Conservation (phyloP, 2,329 filamentous ascomycete species). For the Hypoxylon sp. region DNA sequence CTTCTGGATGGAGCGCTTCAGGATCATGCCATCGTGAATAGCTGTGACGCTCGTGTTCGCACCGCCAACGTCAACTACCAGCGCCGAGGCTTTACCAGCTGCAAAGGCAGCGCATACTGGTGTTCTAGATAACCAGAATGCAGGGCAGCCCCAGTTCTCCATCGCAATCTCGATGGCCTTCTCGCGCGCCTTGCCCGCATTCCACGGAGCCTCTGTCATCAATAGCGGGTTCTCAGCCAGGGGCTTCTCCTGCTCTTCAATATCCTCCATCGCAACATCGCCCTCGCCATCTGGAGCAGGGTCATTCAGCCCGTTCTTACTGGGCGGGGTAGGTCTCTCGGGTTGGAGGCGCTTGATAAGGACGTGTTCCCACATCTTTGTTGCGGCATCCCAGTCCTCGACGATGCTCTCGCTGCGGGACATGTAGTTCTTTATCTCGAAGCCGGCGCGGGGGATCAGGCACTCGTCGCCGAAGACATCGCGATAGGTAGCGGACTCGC, state of each 20-base stretch:
- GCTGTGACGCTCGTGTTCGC: slow-evolving; percentile 90
- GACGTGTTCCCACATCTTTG: slow-evolving; percentile 91
- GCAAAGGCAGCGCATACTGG: slow-evolving; percentile 93
- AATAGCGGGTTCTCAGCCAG: slow-evolving; percentile 90
- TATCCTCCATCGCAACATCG: slow-evolving; percentile 70
- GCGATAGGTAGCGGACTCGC: slow-evolving; percentile 58
- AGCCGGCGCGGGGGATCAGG: slow-evolving; percentile 78
- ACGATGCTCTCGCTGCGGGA: slow-evolving; percentile 83
- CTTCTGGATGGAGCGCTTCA: slow-evolving; percentile 89
- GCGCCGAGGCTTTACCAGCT: slow-evolving; percentile 89
- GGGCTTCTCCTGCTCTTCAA: slow-evolving; percentile 78
- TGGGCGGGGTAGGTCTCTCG: slow-evolving; percentile 74
- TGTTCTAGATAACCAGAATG: slow-evolving; percentile 91
- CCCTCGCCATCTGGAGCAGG: slow-evolving; percentile 71
- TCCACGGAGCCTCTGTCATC: slow-evolving; percentile 96
- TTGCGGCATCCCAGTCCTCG: slow-evolving; percentile 94
- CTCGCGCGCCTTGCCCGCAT: slow-evolving; percentile 86
- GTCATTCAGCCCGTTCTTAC: slow-evolving; percentile 84
- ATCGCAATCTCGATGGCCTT: slow-evolving; percentile 96
- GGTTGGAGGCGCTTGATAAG: slow-evolving; percentile 90
- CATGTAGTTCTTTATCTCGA: slow-evolving; percentile 94
- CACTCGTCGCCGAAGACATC: slow-evolving; percentile 91
- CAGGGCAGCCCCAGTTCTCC: slow-evolving; percentile 95
- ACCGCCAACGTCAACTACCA: slow-evolving; percentile 93
- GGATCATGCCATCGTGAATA: slow-evolving; percentile 92